Evolutionary conservation across 805 yeast species (phyloP), one percentile per base, ranked within the genome.

Genomic region (Starmerella scarabaei): DNA sequence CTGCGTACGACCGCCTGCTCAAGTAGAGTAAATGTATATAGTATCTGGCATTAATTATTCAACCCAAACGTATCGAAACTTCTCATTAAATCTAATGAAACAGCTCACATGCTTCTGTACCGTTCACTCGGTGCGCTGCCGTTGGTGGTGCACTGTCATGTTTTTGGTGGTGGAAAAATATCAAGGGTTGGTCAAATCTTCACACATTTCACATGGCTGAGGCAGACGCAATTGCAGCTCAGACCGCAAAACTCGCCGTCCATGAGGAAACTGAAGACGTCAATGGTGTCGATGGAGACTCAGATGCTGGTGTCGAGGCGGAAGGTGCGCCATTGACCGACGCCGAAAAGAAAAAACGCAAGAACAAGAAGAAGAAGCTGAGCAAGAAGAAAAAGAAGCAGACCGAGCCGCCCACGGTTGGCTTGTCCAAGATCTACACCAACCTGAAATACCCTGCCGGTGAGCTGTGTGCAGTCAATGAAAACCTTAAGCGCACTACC

Each of bases 1-100:
- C 98, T 45, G 93, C 93, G 45, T 85, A 86, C 55, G 98, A 91
- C 62, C 75, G 75, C 52, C 51, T 79, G 42, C 61, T 83, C 49
- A 65, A 48, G 23, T 34, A 32, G 31, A 35, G 17, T 4, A 31
- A 34, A 32, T 38, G 37, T 38, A 38, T 34, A 38, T 38, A 37
- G 8, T 5, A 23, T 7, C 26, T 23, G 11, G 11, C 11, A 7
- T 7, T 23, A 23, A 7, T 7, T 23, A 23, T 7, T 23, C 9
- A 23, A 23, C 26, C 26, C 7, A 23, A 23, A 23, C n/a, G n/a
- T n/a, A n/a, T n/a, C n/a, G n/a, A n/a, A n/a, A n/a, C n/a, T n/a
- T n/a, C n/a, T n/a, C n/a, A n/a, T n/a, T n/a, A n/a, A n/a, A n/a
- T n/a, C n/a, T n/a, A n/a, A n/a, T n/a, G n/a, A n/a, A n/a, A n/a